phyloP scores from a whole-genome alignment of 2,329 filamentous ascomycete genomes.

The Talaromyces atroroseus region DNA sequence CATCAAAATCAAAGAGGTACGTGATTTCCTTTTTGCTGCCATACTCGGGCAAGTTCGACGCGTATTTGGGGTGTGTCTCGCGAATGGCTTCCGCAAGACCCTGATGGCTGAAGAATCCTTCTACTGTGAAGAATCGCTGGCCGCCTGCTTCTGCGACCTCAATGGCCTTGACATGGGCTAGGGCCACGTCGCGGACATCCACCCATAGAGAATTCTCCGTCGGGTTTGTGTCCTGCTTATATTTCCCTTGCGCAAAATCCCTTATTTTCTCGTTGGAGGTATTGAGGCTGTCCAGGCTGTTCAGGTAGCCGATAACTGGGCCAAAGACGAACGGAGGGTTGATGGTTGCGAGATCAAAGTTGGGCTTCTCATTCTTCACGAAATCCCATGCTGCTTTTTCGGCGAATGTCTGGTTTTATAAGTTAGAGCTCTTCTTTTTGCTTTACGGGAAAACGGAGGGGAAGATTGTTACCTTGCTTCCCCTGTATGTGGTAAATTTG shows the following conservation, averaged over 20 bases:
- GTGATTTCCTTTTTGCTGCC: constrained; percentile 25
- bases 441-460: not conserved
- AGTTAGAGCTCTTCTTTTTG: constrained; percentile 11
- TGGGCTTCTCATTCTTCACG: constrained; percentile 50
- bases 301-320: constrained; percentile 59
- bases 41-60: constrained; percentile 37
- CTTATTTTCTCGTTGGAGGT: constrained; percentile 66
- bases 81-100: constrained; percentile 38
- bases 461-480: constrained; percentile 47
- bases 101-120: constrained; percentile 39
- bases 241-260: constrained; percentile 58
- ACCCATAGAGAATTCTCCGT: constrained; percentile 58
- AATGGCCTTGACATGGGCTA: constrained; percentile 44
- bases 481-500: constrained; percentile 38
- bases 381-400: constrained; percentile 65
- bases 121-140: constrained; percentile 42
- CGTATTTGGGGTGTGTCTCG: constrained; percentile 39
- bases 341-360: constrained; percentile 58
- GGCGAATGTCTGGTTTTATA: constrained; percentile 46
- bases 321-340: constrained; percentile 60
- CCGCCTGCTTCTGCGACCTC: constrained; percentile 42
- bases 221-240: constrained; percentile 52
- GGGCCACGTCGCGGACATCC: constrained; percentile 44
- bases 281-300: constrained; percentile 60
- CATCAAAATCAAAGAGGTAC: constrained; percentile 32